Evolutionary conservation across 768 basidiomycete species (phyloP).

Genomic region (Tricholoma saponaceum): DNA sequence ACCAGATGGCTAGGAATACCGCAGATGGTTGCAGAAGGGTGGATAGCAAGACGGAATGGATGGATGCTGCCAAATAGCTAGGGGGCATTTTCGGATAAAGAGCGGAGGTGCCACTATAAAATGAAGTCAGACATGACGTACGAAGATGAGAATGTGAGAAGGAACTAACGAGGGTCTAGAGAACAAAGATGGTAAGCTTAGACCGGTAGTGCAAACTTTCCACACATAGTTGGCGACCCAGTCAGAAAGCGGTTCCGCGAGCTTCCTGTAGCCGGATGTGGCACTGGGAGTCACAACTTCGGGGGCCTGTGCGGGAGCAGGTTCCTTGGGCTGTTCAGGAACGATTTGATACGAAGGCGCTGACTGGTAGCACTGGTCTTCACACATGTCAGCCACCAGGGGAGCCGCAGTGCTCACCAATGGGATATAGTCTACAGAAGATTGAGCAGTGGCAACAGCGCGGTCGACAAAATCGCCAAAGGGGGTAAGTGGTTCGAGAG

Average conservation of each 20-base stretch:
- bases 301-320: conserved; percentile 34
- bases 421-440: conserved; percentile 5
- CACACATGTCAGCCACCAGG: conserved; percentile 10
- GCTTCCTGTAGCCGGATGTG: conserved; percentile 58
- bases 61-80: conserved; percentile 48
- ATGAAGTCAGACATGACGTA: conserved; percentile 5
- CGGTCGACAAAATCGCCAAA: conserved; percentile 76
- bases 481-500: conserved; percentile 70
- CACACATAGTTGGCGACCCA: conserved; percentile 80
- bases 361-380: conserved; percentile 15
- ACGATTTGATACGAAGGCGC: conserved; percentile 21
- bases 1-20: conserved; percentile 76
- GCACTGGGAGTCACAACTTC: conserved; percentile 49
- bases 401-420: conserved; percentile 4
- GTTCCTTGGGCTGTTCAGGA: conserved; percentile 33
- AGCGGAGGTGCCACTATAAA: conserved; percentile 28
- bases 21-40: conserved; percentile 82
- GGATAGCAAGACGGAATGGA: conserved; percentile 72
- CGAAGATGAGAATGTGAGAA: conserved; percentile 3
- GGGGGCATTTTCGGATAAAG: conserved; percentile 47
- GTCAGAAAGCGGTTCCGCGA: conserved; percentile 73
- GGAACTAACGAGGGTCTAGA: conserved; percentile 51
- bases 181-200: conserved; percentile 52
- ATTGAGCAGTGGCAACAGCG: conserved; percentile 46
- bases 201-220: conserved; percentile 76